Evolutionary conservation across 768 basidiomycete species (phyloP), one percentile per base, ranked within the genome.

Genomic region (Hemileccinum rubropunctum): DNA sequence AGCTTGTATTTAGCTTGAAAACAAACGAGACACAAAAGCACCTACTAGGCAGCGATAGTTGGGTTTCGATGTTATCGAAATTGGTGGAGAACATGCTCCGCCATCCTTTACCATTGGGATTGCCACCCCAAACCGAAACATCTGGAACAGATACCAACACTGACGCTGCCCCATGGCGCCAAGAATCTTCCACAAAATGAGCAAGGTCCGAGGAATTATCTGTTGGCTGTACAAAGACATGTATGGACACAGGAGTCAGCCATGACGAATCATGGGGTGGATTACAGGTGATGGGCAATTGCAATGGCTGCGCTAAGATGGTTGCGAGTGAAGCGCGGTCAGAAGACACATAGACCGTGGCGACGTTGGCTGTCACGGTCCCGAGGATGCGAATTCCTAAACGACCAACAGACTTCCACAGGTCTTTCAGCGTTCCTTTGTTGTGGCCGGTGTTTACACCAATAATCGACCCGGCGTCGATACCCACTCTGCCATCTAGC

Each of bases 381-480:
- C 80, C 78, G 45, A 91, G 57, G 12, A 62, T 67, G 30, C 73
- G 72, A 27, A 91, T 76, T 6, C 85, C 80, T 77, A 86, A 83
- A 30, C 85, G 75, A 3, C 87, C 88, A 15, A 89, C 50, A 2
- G 77, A 71, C 66, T 85, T 89, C 83, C 83, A 86, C 27, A 81
- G 50, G 39, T 66, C 67, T n/a, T 61, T 53, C 40, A 82, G 51
- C 6, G 80, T 34, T 27, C 71, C 71, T 48, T 87, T 72, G 8
- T 73, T 68, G 9, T 66, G 58, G 26, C 71, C 68, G 11, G 69
- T 68, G 47, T 79, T 79, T 12, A 86, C 76, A 1, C 79, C 84
- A 13, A 86, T 69, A 17, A 81, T 69, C 9, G 73, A 63, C 2
- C 84, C 86, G 7, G 83, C 86, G 61, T 90, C 81, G n/a, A 91